phyloP scores from a whole-genome alignment of 257 asterid genomes.

The Coffea canephora region DNA sequence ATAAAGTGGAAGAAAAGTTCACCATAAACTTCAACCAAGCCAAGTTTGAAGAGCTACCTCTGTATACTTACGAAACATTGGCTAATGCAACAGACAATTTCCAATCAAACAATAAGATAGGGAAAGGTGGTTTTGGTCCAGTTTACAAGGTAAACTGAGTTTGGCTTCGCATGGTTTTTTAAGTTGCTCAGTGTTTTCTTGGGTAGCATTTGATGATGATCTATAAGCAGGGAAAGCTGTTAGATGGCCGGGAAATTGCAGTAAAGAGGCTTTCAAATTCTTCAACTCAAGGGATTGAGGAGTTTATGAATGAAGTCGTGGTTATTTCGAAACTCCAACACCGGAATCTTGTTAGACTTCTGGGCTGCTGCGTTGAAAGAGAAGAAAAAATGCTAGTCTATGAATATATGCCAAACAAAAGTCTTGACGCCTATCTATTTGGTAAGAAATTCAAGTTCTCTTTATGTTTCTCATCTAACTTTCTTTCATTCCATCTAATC shows the following conservation, averaged over 20 bases:
- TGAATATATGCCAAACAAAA: no score
- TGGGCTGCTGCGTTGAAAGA: no score
- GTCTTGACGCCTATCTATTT: conserved; percentile 3
- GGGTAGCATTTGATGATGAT: neutral
- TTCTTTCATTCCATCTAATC: no score
- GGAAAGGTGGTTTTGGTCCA: conserved; percentile 48
- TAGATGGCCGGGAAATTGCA: conserved; percentile 11
- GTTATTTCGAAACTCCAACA: no score
- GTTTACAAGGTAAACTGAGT: conserved; percentile 25
- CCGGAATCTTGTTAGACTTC: no score
- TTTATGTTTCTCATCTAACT: neutral
- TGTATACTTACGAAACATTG: conserved; percentile 24
- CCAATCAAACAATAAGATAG: conserved; percentile 38
- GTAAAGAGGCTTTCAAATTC: conserved; percentile 12
- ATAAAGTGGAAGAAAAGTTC: no score
- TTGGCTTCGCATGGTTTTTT: neutral
- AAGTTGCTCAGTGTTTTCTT: neutral
- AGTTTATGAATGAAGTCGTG: neutral
- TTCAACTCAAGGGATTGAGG: conserved; percentile 15
- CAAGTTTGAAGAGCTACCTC: conserved; percentile 7
- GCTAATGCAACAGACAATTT: conserved; percentile 45
- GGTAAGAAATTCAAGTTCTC: neutral
- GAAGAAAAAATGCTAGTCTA: no score
- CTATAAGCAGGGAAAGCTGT: conserved; percentile 5
- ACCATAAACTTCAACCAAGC: neutral